These are phyloP conservation scores for Tetrapisispora namnaoensis DNA, from an alignment of 805 yeast genomes.

Conservation along the genomic window DNA sequence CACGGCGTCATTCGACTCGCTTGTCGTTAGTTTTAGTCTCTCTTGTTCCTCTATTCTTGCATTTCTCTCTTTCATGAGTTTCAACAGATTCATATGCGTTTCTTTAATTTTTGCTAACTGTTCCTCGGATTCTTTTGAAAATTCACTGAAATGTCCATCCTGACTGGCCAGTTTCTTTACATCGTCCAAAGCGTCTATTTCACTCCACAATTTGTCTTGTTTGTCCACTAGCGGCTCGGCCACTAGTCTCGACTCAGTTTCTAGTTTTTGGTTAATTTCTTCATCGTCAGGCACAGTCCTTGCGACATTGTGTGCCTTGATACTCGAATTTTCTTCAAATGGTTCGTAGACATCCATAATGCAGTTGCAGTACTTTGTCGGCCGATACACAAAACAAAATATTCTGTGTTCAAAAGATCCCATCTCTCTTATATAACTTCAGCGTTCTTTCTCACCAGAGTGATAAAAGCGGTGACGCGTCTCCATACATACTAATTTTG, in stretches of 20 bases:
- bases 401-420: too few relatives aligned
- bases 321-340: not conserved
- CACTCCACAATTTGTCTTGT: slow-evolving; percentile 55
- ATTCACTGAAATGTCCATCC: slow-evolving; percentile 34
- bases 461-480: too few relatives aligned
- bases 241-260: slow-evolving; percentile 35
- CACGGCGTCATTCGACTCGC: not conserved
- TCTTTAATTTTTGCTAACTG: slow-evolving; percentile 40
- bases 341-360: not conserved
- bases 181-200: slow-evolving; percentile 75
- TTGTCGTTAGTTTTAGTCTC: not conserved
- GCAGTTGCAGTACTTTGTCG: not conserved
- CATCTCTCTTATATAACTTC: too few relatives aligned
- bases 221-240: slow-evolving; percentile 13
- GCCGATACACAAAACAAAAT: too few relatives aligned
- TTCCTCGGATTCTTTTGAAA: slow-evolving; percentile 33
- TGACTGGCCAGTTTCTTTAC: slow-evolving; percentile 50
- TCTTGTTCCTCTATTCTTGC: slow-evolving; percentile 13
- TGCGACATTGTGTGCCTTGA: not conserved
- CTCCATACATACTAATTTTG: too few relatives aligned
- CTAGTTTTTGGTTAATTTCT: not conserved
- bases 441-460: too few relatives aligned
- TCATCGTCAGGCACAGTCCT: slow-evolving; percentile 2
- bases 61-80: slow-evolving; percentile 27
- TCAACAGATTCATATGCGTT: slow-evolving; percentile 42